A percentile compares a stretch with the other conserved stretches of the same genome.
Conservation (phyloP, 495 filamentous ascomycete species). For the Collariella sp. region DNA sequence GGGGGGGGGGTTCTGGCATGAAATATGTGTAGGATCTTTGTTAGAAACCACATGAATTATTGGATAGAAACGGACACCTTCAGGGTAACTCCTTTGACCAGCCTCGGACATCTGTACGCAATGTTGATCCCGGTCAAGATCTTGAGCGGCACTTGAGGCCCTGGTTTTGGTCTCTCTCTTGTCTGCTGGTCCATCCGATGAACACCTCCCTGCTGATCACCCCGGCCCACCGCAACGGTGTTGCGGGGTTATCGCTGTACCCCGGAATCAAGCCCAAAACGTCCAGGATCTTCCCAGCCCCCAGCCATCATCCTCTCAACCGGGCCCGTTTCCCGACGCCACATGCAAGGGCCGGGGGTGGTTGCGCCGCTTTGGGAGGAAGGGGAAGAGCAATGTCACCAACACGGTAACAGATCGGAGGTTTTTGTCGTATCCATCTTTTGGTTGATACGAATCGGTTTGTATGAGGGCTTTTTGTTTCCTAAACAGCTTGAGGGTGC, state of each 20-base stretch:
- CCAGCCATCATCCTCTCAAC: neutral
- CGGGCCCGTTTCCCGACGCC: conserved; percentile 8
- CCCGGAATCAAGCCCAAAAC: neutral
- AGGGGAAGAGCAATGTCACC: neutral
- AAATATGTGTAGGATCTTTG: neutral
- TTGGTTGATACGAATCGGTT: neutral
- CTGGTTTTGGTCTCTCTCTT: neutral
- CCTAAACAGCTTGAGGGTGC: too few species aligned
- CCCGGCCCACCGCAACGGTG: neutral
- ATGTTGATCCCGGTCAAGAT: neutral
- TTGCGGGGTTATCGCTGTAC: neutral
- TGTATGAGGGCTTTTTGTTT: neutral
- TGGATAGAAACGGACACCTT: too few species aligned
- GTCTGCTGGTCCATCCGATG: neutral
- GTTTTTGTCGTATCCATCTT: neutral
- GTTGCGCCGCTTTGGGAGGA: conserved; percentile 1
- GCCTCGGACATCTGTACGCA: neutral
- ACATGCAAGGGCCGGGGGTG: neutral
- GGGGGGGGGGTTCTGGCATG: conserved; percentile 6
- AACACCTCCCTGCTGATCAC: neutral
- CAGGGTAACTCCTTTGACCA: too few species aligned
- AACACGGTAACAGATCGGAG: neutral
- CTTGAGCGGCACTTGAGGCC: neutral
- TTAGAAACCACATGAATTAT: too few species aligned
- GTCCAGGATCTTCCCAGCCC: neutral